Evolutionary conservation across 768 basidiomycete species (phyloP).

Genomic region (Sporobolomyces pararoseus): DNA sequence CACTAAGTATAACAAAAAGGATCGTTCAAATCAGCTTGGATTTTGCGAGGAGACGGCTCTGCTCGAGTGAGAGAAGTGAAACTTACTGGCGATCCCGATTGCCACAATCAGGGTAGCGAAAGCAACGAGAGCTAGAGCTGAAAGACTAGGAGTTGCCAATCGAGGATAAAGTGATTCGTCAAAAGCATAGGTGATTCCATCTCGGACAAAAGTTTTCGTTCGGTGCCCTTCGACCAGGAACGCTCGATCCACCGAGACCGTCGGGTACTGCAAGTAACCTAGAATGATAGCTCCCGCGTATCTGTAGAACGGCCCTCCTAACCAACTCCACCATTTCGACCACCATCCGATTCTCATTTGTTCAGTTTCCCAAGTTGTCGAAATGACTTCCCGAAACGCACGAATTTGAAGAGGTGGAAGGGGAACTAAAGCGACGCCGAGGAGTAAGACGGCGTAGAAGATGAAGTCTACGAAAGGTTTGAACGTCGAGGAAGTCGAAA

Average conservation of each 20-base stretch:
- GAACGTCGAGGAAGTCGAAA: conserved; percentile 8
- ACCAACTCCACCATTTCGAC: conserved; percentile 27
- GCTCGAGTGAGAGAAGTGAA: background rate
- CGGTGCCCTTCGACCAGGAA: background rate
- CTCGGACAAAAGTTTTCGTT: background rate
- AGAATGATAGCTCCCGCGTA: conserved; percentile 19
- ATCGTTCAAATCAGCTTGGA: background rate
- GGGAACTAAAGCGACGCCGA: conserved; percentile 29
- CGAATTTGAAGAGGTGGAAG: conserved; percentile 15
- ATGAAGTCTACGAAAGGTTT: conserved; percentile 22
- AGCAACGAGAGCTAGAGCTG: conserved; percentile 16
- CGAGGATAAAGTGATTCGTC: conserved; percentile 1
- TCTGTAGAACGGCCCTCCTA: conserved; percentile 30
- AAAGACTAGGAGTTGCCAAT: conserved; percentile 6
- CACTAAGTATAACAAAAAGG: conserved; percentile 11
- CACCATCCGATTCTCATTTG: conserved; percentile 21
- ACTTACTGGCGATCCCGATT: conserved; percentile 25
- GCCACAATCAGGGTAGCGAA: conserved; percentile 17
- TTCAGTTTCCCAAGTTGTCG: conserved; percentile 13
- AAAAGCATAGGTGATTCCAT: background rate
- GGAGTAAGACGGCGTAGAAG: conserved; percentile 16
- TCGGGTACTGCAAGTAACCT: conserved; percentile 15
- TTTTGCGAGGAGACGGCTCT: too few relatives aligned
- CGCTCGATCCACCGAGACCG: background rate
- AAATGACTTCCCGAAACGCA: conserved; percentile 10